Percentiles rank a stretch among this genome's conserved stretches.
Conservation (phyloP, 73 alveolate species). For the Tetrahymena elliotti region DNA sequence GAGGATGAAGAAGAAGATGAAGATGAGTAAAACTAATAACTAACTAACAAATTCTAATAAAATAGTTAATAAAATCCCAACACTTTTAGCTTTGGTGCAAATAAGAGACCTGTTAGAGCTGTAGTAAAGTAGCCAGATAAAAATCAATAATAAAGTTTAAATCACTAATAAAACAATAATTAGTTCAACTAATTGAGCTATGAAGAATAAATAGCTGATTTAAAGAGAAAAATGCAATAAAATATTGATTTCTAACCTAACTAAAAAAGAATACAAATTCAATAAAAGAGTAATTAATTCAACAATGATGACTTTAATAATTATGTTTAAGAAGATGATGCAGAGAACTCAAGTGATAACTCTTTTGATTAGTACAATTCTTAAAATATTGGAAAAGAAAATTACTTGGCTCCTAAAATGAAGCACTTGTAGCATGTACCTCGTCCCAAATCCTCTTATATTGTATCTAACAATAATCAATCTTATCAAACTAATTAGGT, state of each 20-base stretch:
- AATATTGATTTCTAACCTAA: neutral
- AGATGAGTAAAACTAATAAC: neutral
- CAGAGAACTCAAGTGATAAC: neutral
- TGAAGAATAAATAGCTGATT: neutral
- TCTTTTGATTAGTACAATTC: neutral
- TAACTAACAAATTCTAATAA: neutral
- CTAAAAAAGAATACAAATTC: neutral
- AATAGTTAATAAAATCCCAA: neutral
- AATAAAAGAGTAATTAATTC: neutral
- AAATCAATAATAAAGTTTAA: neutral
- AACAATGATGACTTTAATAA: neutral
- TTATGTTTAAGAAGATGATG: neutral
- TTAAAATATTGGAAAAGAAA: neutral
- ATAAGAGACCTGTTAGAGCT: neutral
- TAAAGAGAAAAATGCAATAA: neutral
- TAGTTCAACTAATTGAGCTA: neutral
- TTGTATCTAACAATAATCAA: neutral
- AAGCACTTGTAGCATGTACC: neutral
- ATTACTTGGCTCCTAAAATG: neutral
- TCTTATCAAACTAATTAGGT: neutral
- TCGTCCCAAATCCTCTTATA: neutral
- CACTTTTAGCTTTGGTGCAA: neutral
- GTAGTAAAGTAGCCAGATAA: neutral
- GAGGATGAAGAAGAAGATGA: neutral
- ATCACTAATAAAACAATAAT: neutral